Percentiles rank a stretch among this genome's conserved stretches.
These are phyloP conservation scores for Cardamine chenopodiifolia DNA, from an alignment of 345 rosid genomes.

Conservation along the genomic window DNA sequence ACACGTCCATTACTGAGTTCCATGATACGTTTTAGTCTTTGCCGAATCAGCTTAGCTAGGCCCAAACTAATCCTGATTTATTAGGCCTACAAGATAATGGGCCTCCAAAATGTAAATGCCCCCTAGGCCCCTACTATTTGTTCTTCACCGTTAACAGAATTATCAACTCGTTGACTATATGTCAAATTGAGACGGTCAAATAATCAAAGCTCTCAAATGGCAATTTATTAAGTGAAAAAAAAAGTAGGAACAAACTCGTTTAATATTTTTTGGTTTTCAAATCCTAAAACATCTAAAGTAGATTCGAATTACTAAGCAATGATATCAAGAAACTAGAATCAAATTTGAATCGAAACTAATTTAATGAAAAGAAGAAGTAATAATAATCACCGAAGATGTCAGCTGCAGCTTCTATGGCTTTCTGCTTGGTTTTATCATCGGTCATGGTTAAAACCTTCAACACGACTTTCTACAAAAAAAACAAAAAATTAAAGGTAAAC, in stretches of 20 bases:
- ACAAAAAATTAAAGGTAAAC: not conserved
- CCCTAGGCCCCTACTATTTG: not conserved
- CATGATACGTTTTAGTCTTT: not conserved
- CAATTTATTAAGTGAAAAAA: not conserved
- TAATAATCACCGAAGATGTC: constrained; percentile 63
- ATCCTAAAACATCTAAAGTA: not conserved
- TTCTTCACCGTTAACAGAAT: not conserved
- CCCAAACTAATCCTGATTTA: not conserved
- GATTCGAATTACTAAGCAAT: not conserved
- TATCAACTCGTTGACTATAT: constrained; percentile 17
- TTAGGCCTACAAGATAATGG: not conserved
- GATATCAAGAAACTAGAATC: not conserved
- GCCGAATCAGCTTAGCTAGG: not conserved
- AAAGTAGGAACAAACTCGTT: not conserved
- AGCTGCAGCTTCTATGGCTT: constrained; percentile 89
- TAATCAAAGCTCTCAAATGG: constrained; percentile 7
- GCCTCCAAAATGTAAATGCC: not conserved
- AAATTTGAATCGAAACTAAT: not conserved
- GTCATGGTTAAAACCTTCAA: constrained; percentile 89
- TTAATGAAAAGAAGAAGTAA: not conserved
- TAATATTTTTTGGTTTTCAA: not conserved
- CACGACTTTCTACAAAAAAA: constrained; percentile 63
- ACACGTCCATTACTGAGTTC: not conserved
- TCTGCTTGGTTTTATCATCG: constrained; percentile 87
- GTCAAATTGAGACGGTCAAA: constrained; percentile 11